Conservation (phyloP, 306 rosid genomes). For the Prunus dulcis region DNA sequence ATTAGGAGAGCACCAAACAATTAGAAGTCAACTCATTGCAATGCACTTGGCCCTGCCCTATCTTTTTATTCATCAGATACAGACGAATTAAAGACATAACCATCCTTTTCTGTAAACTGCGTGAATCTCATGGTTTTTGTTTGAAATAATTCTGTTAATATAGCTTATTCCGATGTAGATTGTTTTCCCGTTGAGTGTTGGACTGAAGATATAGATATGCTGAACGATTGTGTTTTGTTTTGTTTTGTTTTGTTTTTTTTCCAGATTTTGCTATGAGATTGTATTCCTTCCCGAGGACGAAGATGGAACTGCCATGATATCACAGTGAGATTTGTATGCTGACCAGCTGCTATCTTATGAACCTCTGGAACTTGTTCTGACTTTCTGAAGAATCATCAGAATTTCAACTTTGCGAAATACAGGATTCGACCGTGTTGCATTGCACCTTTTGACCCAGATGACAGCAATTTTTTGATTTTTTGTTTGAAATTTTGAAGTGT, state of each 20-base stretch:
- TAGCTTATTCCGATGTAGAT: neutral
- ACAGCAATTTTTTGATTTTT: neutral
- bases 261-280: constrained; percentile 30
- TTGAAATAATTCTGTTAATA: neutral
- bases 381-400: constrained; percentile 24
- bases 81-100: neutral
- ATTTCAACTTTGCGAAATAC: constrained; percentile 20
- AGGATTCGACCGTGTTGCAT: constrained; percentile 18
- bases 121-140: neutral
- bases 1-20: too few relatives aligned
- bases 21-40: too few relatives aligned
- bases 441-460: constrained; percentile 19
- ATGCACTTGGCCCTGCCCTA: too few relatives aligned
- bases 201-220: constrained; percentile 10
- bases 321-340: constrained; percentile 20
- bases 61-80: too few relatives aligned
- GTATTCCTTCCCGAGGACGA: constrained; percentile 42
- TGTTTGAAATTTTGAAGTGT: constrained; percentile 11
- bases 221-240: constrained; percentile 1
- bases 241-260: neutral
- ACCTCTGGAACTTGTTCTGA: constrained; percentile 37
- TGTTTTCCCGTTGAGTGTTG: neutral
- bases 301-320: constrained; percentile 31
- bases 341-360: constrained; percentile 30
- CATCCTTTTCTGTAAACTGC: neutral